These are phyloP conservation scores for Eucalyptus sideroxylon DNA, from an alignment of 345 rosid genomes.

Conservation along the genomic window DNA sequence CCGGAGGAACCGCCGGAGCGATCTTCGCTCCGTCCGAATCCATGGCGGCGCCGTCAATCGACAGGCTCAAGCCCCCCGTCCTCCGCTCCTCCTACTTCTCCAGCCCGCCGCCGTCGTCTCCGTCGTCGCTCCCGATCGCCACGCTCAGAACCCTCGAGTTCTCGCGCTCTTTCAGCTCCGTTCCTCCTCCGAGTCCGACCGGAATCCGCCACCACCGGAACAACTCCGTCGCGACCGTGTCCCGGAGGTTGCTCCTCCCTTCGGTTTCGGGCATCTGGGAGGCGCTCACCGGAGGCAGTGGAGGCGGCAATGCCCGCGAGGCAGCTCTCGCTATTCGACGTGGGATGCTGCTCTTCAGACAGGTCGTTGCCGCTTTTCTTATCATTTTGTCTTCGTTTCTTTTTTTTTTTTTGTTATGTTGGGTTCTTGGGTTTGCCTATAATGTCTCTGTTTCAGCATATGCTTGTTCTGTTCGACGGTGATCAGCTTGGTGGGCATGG, in stretches of 20 bases:
- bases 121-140: background rate
- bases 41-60: background rate
- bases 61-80: background rate
- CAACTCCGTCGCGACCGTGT: constrained; percentile 14
- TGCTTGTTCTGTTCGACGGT: background rate
- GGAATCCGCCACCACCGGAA: constrained; percentile 7
- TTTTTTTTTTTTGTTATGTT: background rate
- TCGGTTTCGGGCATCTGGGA: constrained; percentile 81
- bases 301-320: constrained; percentile 41
- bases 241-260: constrained; percentile 59
- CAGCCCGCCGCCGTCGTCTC: background rate
- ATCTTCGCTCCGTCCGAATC: constrained; percentile 22
- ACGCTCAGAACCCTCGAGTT: background rate
- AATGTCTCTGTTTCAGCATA: background rate
- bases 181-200: background rate
- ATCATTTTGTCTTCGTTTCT: background rate
- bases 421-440: background rate
- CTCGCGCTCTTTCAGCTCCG: background rate
- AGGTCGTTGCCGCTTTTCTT: constrained; percentile 14
- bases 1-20: background rate
- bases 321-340: constrained; percentile 48
- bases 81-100: background rate
- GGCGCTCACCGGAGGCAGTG: constrained; percentile 73
- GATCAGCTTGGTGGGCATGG: background rate
- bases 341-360: constrained; percentile 76